These are phyloP conservation scores for Phlebopus sp. DNA, from an alignment of 1,284 basidiomycete genomes.

Conservation along the genomic window DNA sequence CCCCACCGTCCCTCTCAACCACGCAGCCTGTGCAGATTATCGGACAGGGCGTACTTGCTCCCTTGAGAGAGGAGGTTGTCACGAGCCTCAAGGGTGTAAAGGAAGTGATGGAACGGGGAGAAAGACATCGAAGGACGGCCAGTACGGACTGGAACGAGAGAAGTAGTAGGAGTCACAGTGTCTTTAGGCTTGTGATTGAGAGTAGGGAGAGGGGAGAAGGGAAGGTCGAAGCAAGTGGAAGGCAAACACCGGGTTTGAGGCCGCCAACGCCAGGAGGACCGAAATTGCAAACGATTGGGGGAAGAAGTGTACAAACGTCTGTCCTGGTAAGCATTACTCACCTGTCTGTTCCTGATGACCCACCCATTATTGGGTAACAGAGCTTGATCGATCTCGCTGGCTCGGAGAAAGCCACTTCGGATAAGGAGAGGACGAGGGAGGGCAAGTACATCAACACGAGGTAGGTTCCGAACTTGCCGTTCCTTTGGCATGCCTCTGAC, in stretches of 20 bases:
- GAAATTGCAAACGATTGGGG: constrained; percentile 66
- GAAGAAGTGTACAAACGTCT: constrained; percentile 75
- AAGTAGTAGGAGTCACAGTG: constrained; percentile 89
- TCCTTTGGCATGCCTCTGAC: background rate
- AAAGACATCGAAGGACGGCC: constrained; percentile 86
- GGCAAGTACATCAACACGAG: constrained; percentile 93
- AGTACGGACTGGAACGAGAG: constrained; percentile 98
- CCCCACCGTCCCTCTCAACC: constrained; percentile 63
- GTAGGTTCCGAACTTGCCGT: constrained; percentile 31
- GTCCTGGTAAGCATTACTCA: constrained; percentile 57
- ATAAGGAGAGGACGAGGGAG: constrained; percentile 88
- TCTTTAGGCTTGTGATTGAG: constrained; percentile 87
- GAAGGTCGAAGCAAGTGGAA: constrained; percentile 44
- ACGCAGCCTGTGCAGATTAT: constrained; percentile 70
- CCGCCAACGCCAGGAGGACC: constrained; percentile 69
- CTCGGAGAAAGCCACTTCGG: constrained; percentile 91
- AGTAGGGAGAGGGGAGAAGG: constrained; percentile 62
- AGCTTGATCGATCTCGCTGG: constrained; percentile 96
- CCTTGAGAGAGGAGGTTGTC: constrained; percentile 88
- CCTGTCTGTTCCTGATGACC: constrained; percentile 8
- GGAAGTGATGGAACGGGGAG: constrained; percentile 82
- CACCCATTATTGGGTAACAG: constrained; percentile 31
- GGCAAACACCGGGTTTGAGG: constrained; percentile 52
- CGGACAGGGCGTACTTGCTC: constrained; percentile 61
- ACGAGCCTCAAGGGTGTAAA: constrained; percentile 85